Evolutionary conservation across 148 eudicot species (phyloP).

Genomic region (Chenopodium formosanum): DNA sequence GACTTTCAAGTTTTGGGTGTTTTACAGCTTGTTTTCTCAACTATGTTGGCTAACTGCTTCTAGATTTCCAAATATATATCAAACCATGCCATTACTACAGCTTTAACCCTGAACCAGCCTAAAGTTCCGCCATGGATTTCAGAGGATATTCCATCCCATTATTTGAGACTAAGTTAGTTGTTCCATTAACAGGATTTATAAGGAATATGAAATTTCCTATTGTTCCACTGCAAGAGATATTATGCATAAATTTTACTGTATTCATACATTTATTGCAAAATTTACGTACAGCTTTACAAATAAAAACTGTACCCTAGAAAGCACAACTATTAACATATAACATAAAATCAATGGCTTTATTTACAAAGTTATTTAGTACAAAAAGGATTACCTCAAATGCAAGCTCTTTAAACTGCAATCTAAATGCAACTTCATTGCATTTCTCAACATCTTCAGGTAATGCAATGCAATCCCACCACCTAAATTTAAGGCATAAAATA

Average conservation of each 20-base stretch:
- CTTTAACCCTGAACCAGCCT: background rate
- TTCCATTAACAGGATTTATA: background rate
- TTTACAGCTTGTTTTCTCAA: background rate
- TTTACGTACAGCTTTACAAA: background rate
- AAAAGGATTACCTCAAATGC: slow-evolving; percentile 60
- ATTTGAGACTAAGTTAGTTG: background rate
- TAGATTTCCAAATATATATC: background rate
- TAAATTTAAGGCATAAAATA: slow-evolving; percentile 26
- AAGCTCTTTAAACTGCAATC: slow-evolving; percentile 76
- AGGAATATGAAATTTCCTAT: background rate
- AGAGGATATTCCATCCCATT: background rate
- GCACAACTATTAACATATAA: background rate
- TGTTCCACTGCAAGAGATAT: background rate
- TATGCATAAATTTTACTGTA: too few species aligned
- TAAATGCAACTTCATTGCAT: slow-evolving; percentile 60
- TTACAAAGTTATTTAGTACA: background rate
- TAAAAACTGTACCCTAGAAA: background rate
- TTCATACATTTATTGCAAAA: too few species aligned
- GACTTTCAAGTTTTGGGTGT: background rate
- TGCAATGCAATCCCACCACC: slow-evolving; percentile 99
- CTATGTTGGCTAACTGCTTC: background rate
- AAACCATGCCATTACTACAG: background rate
- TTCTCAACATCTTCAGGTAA: slow-evolving; percentile 78
- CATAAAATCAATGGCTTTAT: background rate
- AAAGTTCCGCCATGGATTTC: background rate